phyloP scores from a whole-genome alignment of 2,329 filamentous ascomycete species.

The Cladosporium phlei region DNA sequence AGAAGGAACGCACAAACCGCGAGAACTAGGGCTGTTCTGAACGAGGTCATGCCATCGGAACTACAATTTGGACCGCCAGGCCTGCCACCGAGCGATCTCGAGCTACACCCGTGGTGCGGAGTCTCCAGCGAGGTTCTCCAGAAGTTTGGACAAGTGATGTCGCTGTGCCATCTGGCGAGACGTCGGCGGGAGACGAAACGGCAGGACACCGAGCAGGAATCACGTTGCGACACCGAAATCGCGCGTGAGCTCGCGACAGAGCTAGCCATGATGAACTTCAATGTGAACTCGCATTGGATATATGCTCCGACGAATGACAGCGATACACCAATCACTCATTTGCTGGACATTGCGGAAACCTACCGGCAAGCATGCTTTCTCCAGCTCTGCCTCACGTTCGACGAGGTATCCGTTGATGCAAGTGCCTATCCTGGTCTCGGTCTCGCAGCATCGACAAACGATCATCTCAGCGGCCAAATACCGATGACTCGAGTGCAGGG shows the following conservation, averaged over 20 bases:
- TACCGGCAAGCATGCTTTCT: conserved; percentile 15
- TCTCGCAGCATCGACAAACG: too few relatives aligned
- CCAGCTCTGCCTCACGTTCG: conserved; percentile 15
- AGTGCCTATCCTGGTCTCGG: neutral
- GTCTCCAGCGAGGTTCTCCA: conserved; percentile 2
- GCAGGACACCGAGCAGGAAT: neutral
- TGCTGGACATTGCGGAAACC: conserved; percentile 14
- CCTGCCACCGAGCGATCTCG: neutral
- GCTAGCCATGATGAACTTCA: neutral
- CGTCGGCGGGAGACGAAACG: neutral
- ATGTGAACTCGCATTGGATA: neutral
- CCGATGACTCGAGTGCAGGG: neutral
- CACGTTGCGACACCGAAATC: neutral
- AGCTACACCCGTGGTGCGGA: conserved; percentile 6
- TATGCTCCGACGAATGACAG: conserved; percentile 9
- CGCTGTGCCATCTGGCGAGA: conserved; percentile 2
- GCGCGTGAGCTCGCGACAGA: conserved; percentile 2
- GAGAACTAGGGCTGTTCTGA: neutral
- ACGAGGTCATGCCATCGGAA: neutral
- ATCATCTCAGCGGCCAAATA: too few relatives aligned
- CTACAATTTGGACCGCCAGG: neutral
- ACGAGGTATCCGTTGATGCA: conserved; percentile 1
- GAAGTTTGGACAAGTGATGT: conserved; percentile 2
- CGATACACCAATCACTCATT: conserved; percentile 14
- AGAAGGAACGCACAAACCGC: neutral